These are phyloP conservation scores for Cyamopsis tetragonoloba DNA, from an alignment of 306 rosid genomes.

Conservation along the genomic window DNA sequence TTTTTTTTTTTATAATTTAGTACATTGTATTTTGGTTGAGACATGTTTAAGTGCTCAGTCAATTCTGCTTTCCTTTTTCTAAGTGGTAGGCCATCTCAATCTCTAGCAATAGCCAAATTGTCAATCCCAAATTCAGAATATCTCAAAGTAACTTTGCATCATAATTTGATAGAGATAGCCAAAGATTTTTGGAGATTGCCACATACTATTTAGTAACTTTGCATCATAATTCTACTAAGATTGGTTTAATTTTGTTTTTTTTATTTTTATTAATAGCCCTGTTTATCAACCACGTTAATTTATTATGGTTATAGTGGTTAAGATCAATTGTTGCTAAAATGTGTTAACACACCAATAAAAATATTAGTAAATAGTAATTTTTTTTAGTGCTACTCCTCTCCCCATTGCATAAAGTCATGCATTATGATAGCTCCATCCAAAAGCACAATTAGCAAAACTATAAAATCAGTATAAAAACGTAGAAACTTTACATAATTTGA, in stretches of 20 bases:
- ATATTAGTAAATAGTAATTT: too few relatives aligned
- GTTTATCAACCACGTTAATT: too few relatives aligned
- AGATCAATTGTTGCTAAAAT: too few relatives aligned
- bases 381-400: too few relatives aligned
- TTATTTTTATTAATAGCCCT: not conserved
- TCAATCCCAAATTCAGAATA: conserved; percentile 12
- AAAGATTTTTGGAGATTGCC: conserved; percentile 1
- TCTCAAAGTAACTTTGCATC: conserved; percentile 8
- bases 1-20: too few relatives aligned
- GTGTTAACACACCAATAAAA: too few relatives aligned
- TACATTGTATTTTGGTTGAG: too few relatives aligned
- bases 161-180: conserved; percentile 4
- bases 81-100: conserved; percentile 20
- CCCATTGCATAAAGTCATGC: not conserved
- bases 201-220: not conserved
- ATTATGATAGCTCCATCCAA: not conserved
- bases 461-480: not conserved
- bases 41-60: conserved; percentile 13
- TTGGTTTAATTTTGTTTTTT: not conserved
- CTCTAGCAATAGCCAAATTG: conserved; percentile 16
- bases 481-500: not conserved
- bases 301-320: too few relatives aligned
- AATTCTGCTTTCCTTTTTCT: conserved; percentile 28
- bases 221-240: too few relatives aligned
- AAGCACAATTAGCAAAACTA: not conserved